These are phyloP conservation scores for Penicillium flavigenum DNA, from an alignment of 495 filamentous ascomycete species.

Conservation along the genomic window DNA sequence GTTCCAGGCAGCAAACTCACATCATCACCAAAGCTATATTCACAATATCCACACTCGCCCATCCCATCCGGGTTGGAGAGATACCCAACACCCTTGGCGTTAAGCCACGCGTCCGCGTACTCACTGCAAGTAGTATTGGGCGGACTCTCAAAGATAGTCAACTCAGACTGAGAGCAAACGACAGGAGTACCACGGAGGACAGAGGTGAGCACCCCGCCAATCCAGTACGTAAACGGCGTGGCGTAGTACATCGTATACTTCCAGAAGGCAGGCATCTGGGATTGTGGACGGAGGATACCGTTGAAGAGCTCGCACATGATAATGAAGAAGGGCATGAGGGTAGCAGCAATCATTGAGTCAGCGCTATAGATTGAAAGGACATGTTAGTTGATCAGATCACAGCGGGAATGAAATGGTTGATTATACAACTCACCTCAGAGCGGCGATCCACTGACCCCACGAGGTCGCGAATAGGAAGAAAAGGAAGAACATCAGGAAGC, in stretches of 20 bases:
- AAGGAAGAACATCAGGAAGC: constrained; percentile 78
- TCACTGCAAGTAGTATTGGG: constrained; percentile 61
- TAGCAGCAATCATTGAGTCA: constrained; percentile 65
- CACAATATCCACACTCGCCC: constrained; percentile 56
- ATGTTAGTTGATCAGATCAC: constrained; percentile 17
- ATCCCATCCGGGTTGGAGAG: constrained; percentile 43
- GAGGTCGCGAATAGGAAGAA: constrained; percentile 77
- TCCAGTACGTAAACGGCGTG: constrained; percentile 81
- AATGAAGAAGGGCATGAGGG: constrained; percentile 73
- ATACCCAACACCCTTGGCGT: constrained; percentile 63
- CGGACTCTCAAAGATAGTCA: constrained; percentile 63
- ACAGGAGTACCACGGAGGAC: constrained; percentile 65
- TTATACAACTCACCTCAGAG: constrained; percentile 48
- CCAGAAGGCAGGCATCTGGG: constrained; percentile 80
- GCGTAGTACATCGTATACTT: constrained; percentile 74
- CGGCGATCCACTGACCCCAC: constrained; percentile 67
- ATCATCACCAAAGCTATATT: constrained; percentile 56
- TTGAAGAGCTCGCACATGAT: constrained; percentile 60
- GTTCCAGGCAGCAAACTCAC: constrained; percentile 32
- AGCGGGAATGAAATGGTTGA: not conserved
- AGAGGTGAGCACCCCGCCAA: constrained; percentile 72
- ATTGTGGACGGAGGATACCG: constrained; percentile 76
- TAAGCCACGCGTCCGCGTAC: constrained; percentile 70
- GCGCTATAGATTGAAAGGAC: constrained; percentile 48
- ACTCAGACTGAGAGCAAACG: constrained; percentile 55